Percentiles rank a stretch among this genome's conserved stretches.
Conservation (phyloP, 305 asterid genomes). For the Rubia tinctorum region DNA sequence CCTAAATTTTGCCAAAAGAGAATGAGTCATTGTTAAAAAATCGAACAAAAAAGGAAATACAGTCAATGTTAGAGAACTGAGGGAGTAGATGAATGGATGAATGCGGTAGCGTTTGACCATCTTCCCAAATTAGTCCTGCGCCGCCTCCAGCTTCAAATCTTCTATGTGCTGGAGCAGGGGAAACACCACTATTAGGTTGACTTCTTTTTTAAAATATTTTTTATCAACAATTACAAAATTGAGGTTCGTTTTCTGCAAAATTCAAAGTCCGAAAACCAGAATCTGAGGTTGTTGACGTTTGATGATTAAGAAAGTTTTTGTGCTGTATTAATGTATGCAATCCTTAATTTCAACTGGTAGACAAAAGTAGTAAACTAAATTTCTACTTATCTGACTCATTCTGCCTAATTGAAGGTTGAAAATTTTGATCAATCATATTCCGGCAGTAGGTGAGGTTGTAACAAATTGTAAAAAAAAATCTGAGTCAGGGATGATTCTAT, state of each 20-base stretch:
- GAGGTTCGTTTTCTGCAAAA: too few relatives aligned
- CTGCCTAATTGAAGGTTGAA: background rate
- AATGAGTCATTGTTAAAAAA: too few relatives aligned
- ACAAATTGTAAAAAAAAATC: background rate
- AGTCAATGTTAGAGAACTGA: too few relatives aligned
- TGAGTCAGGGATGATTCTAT: background rate
- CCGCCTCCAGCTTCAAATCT: constrained; percentile 2
- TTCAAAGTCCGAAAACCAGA: background rate
- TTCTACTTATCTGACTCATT: background rate
- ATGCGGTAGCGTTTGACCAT: background rate
- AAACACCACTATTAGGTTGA: constrained; percentile 19
- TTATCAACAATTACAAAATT: too few relatives aligned
- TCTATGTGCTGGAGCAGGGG: constrained; percentile 25
- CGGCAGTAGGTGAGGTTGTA: background rate
- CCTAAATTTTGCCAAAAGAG: too few relatives aligned
- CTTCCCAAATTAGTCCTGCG: background rate
- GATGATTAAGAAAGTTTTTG: background rate
- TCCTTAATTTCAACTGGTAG: background rate
- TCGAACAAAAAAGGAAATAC: too few relatives aligned
- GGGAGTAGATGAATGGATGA: too few relatives aligned
- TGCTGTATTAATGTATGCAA: background rate
- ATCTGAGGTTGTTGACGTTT: background rate
- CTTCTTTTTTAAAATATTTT: background rate
- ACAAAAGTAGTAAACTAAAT: too few relatives aligned
- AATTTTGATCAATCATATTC: background rate